phyloP scores from a whole-genome alignment of 495 filamentous ascomycete genomes.

The Penicillium diatomitis region DNA sequence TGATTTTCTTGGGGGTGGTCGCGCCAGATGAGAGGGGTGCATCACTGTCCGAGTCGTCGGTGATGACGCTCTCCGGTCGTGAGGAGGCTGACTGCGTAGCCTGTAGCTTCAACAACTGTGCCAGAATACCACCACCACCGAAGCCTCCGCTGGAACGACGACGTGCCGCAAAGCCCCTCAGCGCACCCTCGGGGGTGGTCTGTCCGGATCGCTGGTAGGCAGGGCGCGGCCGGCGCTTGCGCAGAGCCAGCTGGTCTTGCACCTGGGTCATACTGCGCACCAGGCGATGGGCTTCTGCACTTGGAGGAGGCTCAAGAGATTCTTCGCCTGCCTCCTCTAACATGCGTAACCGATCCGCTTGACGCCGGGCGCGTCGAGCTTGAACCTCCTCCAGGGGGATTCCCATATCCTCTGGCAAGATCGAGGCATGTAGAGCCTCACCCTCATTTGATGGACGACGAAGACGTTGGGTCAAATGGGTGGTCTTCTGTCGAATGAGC shows the following conservation, averaged over 20 bases:
- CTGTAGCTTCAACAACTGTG: conserved; percentile 33
- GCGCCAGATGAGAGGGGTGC: conserved; percentile 28
- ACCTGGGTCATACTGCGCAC: conserved; percentile 32
- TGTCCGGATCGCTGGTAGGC: conserved; percentile 32
- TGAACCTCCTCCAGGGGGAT: conserved; percentile 15
- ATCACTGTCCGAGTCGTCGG: conserved; percentile 35
- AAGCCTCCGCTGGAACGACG: conserved; percentile 14
- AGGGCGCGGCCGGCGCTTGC: conserved; percentile 24
- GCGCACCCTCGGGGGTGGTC: conserved; percentile 27
- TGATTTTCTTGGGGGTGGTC: conserved; percentile 24
- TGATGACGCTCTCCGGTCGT: conserved; percentile 26
- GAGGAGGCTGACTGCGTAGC: conserved; percentile 19
- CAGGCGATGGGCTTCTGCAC: conserved; percentile 34
- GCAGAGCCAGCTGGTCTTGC: conserved; percentile 12
- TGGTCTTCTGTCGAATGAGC: conserved; percentile 28
- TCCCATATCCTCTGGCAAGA: conserved; percentile 27
- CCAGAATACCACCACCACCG: conserved; percentile 31
- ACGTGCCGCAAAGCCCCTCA: conserved; percentile 22
- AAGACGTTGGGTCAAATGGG: conserved; percentile 25
- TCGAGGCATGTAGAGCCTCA: conserved; percentile 24
- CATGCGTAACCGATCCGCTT: conserved; percentile 11
- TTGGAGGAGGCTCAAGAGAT: conserved; percentile 16
- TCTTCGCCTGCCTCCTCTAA: conserved; percentile 14
- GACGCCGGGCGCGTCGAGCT: conserved; percentile 13
- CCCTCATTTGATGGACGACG: conserved; percentile 32